Conservation (phyloP, 139 green algal species). For the Monoraphidium neglectum region DNA sequence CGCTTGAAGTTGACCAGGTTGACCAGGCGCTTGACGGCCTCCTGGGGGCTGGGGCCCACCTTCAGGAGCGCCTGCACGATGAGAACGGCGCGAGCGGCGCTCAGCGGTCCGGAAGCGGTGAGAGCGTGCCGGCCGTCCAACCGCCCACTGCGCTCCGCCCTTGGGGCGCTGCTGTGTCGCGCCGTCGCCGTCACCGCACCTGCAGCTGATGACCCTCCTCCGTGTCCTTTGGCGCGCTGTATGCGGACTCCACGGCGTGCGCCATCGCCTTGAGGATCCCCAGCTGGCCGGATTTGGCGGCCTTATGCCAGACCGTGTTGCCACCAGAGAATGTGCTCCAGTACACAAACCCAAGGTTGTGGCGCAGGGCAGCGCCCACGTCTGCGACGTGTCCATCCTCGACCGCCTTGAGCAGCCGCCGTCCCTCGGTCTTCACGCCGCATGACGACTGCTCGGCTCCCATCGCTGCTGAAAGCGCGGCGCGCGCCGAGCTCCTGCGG, state of each 20-base stretch:
- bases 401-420: not conserved
- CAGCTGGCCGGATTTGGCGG: conserved; percentile 20
- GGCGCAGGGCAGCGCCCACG: not conserved
- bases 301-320: conserved; percentile 32
- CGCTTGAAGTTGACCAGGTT: conserved; percentile 31
- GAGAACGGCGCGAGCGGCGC: too few relatives aligned
- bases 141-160: too few relatives aligned
- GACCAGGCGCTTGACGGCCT: conserved; percentile 13
- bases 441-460: too few relatives aligned
- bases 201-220: too few relatives aligned
- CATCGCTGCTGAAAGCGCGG: too few relatives aligned
- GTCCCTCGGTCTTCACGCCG: too few relatives aligned
- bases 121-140: too few relatives aligned
- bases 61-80: not conserved
- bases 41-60: not conserved
- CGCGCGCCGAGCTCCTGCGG: too few relatives aligned
- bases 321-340: conserved; percentile 13
- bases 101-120: too few relatives aligned
- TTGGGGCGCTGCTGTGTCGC: too few relatives aligned
- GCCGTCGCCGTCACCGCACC: too few relatives aligned
- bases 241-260: not conserved
- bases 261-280: conserved; percentile 13
- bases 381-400: not conserved
- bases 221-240: too few relatives aligned
- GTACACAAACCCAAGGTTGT: not conserved